phyloP scores from a whole-genome alignment of 2,329 filamentous ascomycete species.

The Colletotrichum sp. region DNA sequence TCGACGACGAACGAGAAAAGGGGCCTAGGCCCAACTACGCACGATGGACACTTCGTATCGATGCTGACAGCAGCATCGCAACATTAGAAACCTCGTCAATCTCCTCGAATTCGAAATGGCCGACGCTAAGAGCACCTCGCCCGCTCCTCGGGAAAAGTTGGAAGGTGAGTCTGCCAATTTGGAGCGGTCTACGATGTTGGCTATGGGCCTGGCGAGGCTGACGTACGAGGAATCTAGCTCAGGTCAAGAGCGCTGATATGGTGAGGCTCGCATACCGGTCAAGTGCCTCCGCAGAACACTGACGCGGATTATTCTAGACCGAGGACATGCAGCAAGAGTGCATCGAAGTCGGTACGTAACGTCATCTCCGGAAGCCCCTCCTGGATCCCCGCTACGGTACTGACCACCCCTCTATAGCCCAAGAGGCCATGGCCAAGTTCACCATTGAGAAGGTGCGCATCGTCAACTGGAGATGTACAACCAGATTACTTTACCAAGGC shows the following conservation, averaged over 20 bases:
- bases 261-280: constrained; percentile 54
- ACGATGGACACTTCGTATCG: background rate
- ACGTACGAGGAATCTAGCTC: constrained; percentile 61
- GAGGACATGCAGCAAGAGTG: constrained; percentile 97
- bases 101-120: constrained; percentile 33
- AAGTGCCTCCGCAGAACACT: background rate
- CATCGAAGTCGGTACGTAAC: constrained; percentile 86
- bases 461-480: background rate
- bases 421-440: constrained; percentile 67
- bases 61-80: background rate
- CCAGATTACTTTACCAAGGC: background rate
- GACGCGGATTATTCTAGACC: constrained; percentile 61
- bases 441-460: constrained; percentile 62
- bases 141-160: constrained; percentile 72
- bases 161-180: constrained; percentile 59
- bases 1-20: background rate
- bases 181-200: background rate
- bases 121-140: constrained; percentile 41
- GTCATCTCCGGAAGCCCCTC: background rate
- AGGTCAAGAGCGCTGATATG: constrained; percentile 99
- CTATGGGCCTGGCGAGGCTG: constrained; percentile 15
- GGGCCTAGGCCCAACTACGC: background rate
- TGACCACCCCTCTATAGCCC: constrained; percentile 44
- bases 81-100: background rate
- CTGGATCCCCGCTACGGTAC: background rate